Evolutionary conservation across 768 basidiomycete genomes (phyloP).

Genomic region (Omphalotus guepiniiformis): DNA sequence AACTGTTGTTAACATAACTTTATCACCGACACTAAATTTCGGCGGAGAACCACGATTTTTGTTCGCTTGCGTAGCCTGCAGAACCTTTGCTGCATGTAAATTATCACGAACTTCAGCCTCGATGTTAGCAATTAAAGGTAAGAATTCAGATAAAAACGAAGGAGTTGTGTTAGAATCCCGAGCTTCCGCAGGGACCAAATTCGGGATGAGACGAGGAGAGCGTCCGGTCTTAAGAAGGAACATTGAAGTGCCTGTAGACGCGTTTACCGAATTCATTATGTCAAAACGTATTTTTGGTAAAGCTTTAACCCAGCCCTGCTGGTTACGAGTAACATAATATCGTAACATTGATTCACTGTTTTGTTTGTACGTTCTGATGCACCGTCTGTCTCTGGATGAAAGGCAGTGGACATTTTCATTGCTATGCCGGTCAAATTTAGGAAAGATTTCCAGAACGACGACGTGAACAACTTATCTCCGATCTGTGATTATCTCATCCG

Average conservation of each 20-base stretch:
- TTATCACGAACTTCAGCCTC: slow-evolving; percentile 28
- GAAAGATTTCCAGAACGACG: slow-evolving; percentile 25
- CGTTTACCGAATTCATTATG: slow-evolving; percentile 17
- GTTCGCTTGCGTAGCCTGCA: slow-evolving; percentile 29
- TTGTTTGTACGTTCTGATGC: slow-evolving; percentile 23
- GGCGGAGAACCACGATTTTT: slow-evolving; percentile 17
- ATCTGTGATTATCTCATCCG: slow-evolving; percentile 24
- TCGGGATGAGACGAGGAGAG: slow-evolving; percentile 15
- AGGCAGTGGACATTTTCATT: slow-evolving; percentile 26
- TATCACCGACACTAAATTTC: slow-evolving; percentile 26
- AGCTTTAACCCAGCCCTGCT: slow-evolving; percentile 19
- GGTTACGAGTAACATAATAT: slow-evolving; percentile 19
- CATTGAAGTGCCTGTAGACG: slow-evolving; percentile 14
- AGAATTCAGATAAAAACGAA: too few relatives aligned
- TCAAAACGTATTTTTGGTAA: slow-evolving; percentile 16
- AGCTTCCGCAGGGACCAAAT: too few relatives aligned
- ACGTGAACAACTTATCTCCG: slow-evolving; percentile 29
- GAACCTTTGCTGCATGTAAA: slow-evolving; percentile 20
- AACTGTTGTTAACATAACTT: slow-evolving; percentile 31
- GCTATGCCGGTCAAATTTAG: slow-evolving; percentile 18
- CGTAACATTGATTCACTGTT: slow-evolving; percentile 19
- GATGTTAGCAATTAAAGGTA: background rate
- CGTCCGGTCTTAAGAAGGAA: slow-evolving; percentile 18
- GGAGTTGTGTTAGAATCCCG: too few relatives aligned
- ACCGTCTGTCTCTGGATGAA: slow-evolving; percentile 32